Evolutionary conservation across 2,329 filamentous ascomycete species (phyloP).

Genomic region (Plectosphaerella cucumerina): DNA sequence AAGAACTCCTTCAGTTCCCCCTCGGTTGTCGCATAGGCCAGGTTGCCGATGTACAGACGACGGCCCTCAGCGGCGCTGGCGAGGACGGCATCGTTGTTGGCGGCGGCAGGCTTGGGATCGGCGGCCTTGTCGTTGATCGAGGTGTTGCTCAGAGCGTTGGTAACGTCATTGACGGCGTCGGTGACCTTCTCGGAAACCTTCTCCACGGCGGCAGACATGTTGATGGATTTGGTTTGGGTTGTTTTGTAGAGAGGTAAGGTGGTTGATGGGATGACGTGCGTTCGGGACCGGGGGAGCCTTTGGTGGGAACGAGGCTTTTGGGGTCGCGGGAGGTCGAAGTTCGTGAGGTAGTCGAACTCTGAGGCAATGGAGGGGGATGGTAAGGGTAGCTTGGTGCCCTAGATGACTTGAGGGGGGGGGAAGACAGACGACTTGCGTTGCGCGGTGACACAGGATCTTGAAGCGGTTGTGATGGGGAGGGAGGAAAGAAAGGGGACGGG

Average conservation of each 20-base stretch:
- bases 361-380: constrained; percentile 65
- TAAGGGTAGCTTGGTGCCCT: constrained; percentile 90
- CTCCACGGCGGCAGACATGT: constrained; percentile 82
- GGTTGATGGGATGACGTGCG: constrained; percentile 40
- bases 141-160: constrained; percentile 69
- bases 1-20: constrained; percentile 99
- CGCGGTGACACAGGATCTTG: constrained; percentile 42
- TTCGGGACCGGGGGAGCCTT: constrained; percentile 24
- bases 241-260: constrained; percentile 25
- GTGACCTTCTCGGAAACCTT: constrained; percentile 65
- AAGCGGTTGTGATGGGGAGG: constrained; percentile 35
- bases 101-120: constrained; percentile 38
- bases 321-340: constrained; percentile 36
- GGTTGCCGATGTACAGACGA: constrained; percentile 99
- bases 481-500: constrained; percentile 23
- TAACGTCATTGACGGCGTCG: constrained; percentile 73
- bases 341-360: constrained; percentile 57
- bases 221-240: constrained; percentile 39
- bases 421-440: constrained; percentile 43
- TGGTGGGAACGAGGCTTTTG: constrained; percentile 38
- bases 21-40: constrained; percentile 99
- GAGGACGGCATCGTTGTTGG: constrained; percentile 85
- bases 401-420: constrained; percentile 46
- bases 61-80: constrained; percentile 97
- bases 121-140: constrained; percentile 55